A percentile compares a stretch with the other conserved stretches of the same genome.
Conservation (phyloP, 2,329 filamentous ascomycete species). For the Paecilomyces fulvus region DNA sequence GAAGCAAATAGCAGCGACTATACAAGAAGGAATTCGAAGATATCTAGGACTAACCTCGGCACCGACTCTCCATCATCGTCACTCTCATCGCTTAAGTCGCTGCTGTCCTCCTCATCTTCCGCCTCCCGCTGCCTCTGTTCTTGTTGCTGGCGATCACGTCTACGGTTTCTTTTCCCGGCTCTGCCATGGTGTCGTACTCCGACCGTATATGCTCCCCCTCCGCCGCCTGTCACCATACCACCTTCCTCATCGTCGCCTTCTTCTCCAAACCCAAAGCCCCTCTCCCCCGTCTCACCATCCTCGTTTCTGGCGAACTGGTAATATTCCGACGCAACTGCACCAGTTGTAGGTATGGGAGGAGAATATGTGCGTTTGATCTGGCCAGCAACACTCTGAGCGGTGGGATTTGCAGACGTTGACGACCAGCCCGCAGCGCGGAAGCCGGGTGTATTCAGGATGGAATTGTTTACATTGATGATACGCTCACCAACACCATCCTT, state of each 20-base stretch:
- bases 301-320: constrained; percentile 42
- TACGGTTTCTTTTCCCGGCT: constrained; percentile 21
- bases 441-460: constrained; percentile 54
- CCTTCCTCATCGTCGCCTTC: constrained; percentile 55
- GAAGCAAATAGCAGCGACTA: neutral
- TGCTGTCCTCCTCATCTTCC: constrained; percentile 55
- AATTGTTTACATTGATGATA: constrained; percentile 56
- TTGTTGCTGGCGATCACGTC: constrained; percentile 35
- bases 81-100: constrained; percentile 58
- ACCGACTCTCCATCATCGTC: constrained; percentile 50
- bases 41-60: constrained; percentile 21
- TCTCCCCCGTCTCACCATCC: constrained; percentile 19
- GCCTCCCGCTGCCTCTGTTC: constrained; percentile 46
- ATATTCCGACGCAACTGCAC: constrained; percentile 52
- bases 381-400: constrained; percentile 35
- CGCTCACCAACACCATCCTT: constrained; percentile 60
- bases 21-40: neutral
- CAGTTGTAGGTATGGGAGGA: constrained; percentile 54
- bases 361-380: constrained; percentile 58
- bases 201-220: constrained; percentile 48
- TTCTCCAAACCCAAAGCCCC: constrained; percentile 26
- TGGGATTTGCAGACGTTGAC: constrained; percentile 26
- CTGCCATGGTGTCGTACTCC: constrained; percentile 35
- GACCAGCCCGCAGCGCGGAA: constrained; percentile 58
- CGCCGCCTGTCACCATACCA: constrained; percentile 53